These are phyloP conservation scores for Microbotryum violaceum DNA, from an alignment of 1,284 basidiomycete species.

Conservation along the genomic window DNA sequence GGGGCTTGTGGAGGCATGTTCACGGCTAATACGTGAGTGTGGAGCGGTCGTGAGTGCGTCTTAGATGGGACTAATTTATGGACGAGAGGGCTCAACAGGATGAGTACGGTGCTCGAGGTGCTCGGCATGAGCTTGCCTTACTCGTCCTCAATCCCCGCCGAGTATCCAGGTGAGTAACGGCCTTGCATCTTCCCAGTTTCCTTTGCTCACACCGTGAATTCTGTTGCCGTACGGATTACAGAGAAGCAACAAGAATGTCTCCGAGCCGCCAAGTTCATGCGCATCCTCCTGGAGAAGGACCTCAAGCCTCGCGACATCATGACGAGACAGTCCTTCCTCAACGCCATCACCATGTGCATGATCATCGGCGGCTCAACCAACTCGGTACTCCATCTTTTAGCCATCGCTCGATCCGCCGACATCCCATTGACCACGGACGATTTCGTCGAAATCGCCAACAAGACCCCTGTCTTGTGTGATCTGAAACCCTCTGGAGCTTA, in stretches of 20 bases:
- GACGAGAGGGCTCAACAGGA: no score
- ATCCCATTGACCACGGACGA: conserved; percentile 44
- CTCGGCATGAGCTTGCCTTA: conserved; percentile 84
- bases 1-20: conserved; percentile 19
- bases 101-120: conserved; percentile 61
- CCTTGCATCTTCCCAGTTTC: not conserved
- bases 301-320: conserved; percentile 43
- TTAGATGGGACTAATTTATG: no score
- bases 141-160: conserved; percentile 71
- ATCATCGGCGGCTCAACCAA: conserved; percentile 47
- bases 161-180: conserved; percentile 46
- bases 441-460: conserved; percentile 42
- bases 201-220: not conserved
- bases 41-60: conserved; percentile 13
- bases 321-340: conserved; percentile 43
- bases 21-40: conserved; percentile 59
- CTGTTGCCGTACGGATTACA: not conserved
- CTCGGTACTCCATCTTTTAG: conserved; percentile 45
- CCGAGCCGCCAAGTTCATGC: conserved; percentile 70
- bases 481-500: conserved; percentile 45
- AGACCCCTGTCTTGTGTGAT: conserved; percentile 44
- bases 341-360: conserved; percentile 45
- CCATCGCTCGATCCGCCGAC: conserved; percentile 44
- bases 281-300: conserved; percentile 57
- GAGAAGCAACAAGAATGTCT: conserved; percentile 78